Evolutionary conservation across 73 alveolate genomes (phyloP).

Genomic region (Paramecium octaurelia): DNA sequence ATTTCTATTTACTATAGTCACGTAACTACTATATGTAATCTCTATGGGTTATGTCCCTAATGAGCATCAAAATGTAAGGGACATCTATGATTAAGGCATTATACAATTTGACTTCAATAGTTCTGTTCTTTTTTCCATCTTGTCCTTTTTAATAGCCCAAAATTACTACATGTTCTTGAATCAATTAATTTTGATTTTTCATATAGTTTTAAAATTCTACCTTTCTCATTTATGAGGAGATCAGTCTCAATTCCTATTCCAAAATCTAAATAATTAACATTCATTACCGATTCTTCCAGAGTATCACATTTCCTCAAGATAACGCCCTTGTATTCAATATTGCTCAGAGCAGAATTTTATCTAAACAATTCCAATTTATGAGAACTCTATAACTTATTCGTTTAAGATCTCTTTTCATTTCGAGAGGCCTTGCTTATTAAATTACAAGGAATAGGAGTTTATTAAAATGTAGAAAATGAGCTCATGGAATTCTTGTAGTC

Average conservation of each 20-base stretch:
- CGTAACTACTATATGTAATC: constrained; percentile 5
- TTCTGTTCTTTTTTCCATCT: background rate
- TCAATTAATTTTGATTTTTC: background rate
- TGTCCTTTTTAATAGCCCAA: background rate
- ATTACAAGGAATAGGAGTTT: background rate
- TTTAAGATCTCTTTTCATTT: background rate
- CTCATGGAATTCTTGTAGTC: constrained; percentile 8
- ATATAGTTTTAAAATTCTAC: background rate
- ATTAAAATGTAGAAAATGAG: constrained; percentile 21
- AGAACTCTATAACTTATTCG: background rate
- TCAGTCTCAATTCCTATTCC: background rate
- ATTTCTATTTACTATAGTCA: constrained; percentile 55
- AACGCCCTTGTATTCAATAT: background rate
- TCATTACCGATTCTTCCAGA: background rate
- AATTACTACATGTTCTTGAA: background rate
- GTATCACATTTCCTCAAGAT: background rate
- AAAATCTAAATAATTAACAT: background rate
- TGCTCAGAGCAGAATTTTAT: background rate
- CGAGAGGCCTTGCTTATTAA: background rate
- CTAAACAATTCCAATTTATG: background rate
- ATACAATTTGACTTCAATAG: background rate
- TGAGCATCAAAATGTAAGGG: constrained; percentile 17
- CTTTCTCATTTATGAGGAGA: background rate
- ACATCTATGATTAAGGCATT: background rate
- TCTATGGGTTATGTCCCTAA: constrained; percentile 60